phyloP scores from a whole-genome alignment of 345 rosid genomes.

The Noccaea caerulescens region DNA sequence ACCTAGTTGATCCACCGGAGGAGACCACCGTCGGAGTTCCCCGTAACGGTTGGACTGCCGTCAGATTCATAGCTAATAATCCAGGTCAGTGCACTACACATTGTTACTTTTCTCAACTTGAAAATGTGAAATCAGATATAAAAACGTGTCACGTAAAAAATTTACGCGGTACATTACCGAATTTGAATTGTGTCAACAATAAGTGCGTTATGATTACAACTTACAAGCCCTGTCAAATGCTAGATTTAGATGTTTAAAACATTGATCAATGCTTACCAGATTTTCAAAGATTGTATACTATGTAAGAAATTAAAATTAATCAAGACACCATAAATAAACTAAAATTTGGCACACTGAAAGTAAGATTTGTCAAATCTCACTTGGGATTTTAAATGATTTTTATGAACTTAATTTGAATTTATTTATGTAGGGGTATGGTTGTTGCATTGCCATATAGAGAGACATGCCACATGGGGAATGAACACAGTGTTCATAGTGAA shows the following conservation, averaged over 20 bases:
- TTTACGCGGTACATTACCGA: neutral
- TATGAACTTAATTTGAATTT: neutral
- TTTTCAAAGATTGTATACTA: neutral
- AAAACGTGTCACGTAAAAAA: slow-evolving; percentile 8
- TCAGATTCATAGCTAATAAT: slow-evolving; percentile 74
- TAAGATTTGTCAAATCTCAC: slow-evolving; percentile 26
- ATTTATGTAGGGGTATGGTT: slow-evolving; percentile 48
- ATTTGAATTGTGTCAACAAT: neutral
- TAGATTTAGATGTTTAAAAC: neutral
- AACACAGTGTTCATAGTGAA: slow-evolving; percentile 49
- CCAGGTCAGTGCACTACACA: slow-evolving; percentile 59
- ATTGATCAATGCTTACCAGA: neutral
- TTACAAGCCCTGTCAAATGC: neutral
- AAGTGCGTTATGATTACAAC: neutral
- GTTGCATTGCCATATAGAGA: slow-evolving; percentile 51
- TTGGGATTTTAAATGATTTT: slow-evolving; percentile 3
- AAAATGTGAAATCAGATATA: neutral
- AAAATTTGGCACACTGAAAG: neutral
- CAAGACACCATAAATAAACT: neutral
- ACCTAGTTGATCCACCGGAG: slow-evolving; percentile 72
- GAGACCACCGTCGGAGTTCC: slow-evolving; percentile 86
- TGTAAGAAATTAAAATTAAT: neutral
- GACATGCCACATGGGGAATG: slow-evolving; percentile 56
- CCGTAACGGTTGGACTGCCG: slow-evolving; percentile 87
- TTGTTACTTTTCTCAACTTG: neutral